A percentile compares a stretch with the other conserved stretches of the same genome.
Conservation (phyloP, 208 protist genomes). For the Crithidia thermophila region DNA sequence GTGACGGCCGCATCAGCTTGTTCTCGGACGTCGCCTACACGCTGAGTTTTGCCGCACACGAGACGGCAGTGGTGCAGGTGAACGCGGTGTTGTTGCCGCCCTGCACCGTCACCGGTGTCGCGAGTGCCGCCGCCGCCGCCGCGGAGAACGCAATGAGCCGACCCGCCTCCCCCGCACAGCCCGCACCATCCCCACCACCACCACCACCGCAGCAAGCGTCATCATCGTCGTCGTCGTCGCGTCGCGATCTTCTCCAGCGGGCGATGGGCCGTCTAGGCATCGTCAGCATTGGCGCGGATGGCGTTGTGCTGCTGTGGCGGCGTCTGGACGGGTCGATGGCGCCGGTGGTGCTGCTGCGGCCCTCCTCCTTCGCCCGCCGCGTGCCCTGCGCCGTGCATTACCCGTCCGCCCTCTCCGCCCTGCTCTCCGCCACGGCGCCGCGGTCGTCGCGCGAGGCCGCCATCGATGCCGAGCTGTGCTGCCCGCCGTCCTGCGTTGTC, state of each 20-base stretch:
- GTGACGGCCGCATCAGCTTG: conserved; percentile 75
- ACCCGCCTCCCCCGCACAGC: neutral
- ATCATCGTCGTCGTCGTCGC: neutral
- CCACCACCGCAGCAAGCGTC: neutral
- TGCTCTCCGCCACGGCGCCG: conserved; percentile 20
- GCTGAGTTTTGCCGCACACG: conserved; percentile 74
- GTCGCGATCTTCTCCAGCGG: conserved; percentile 11
- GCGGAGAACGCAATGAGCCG: neutral
- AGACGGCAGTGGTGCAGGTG: conserved; percentile 55
- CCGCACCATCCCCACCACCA: neutral
- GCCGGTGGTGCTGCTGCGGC: conserved; percentile 28
- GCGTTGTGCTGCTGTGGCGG: conserved; percentile 64
- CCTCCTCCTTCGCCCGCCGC: conserved; percentile 25
- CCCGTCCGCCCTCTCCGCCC: conserved; percentile 25
- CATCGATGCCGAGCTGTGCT: conserved; percentile 28
- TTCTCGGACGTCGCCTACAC: conserved; percentile 76
- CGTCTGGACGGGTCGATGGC: conserved; percentile 30
- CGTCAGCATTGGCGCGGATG: conserved; percentile 59
- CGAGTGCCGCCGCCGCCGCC: neutral
- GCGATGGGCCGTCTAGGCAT: conserved; percentile 62
- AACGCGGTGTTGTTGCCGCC: conserved; percentile 46
- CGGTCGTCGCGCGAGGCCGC: conserved; percentile 12
- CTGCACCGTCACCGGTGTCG: conserved; percentile 3
- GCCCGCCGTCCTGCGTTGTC: conserved; percentile 27
- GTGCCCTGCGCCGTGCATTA: conserved; percentile 37